phyloP scores from a whole-genome alignment of 1,284 basidiomycete genomes.

The Peniophora sp. region DNA sequence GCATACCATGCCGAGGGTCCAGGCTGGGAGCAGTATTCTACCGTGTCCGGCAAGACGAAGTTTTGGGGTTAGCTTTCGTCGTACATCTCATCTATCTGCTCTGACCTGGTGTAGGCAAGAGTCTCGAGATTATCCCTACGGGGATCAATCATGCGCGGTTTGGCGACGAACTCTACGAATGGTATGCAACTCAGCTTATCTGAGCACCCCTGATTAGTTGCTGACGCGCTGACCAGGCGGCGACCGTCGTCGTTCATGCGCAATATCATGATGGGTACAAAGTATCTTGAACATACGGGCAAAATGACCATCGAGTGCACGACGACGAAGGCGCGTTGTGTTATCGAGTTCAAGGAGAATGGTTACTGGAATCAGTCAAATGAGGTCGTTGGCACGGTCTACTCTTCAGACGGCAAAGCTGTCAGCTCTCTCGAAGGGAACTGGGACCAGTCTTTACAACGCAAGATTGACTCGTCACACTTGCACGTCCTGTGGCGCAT shows the following conservation, averaged over 20 bases:
- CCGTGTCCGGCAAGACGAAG: constrained; percentile 75
- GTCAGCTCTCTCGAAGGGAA: constrained; percentile 67
- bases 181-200: constrained; percentile 30
- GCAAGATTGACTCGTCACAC: constrained; percentile 57
- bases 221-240: constrained; percentile 39
- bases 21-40: constrained; percentile 68
- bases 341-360: constrained; percentile 78
- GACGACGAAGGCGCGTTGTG: constrained; percentile 46
- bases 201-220: not conserved
- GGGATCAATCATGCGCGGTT: constrained; percentile 62
- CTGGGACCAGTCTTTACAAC: constrained; percentile 74
- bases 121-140: constrained; percentile 74
- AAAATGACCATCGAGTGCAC: constrained; percentile 67
- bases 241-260: constrained; percentile 85
- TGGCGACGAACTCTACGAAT: constrained; percentile 57
- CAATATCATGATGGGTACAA: constrained; percentile 84
- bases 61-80: constrained; percentile 81
- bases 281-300: constrained; percentile 81
- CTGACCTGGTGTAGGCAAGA: constrained; percentile 51
- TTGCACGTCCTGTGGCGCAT: constrained; percentile 74
- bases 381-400: constrained; percentile 57
- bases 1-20: constrained; percentile 79
- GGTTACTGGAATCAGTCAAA: constrained; percentile 80
- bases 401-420: constrained; percentile 44
- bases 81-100: constrained; percentile 10